Evolutionary conservation across 73 alveolate genomes (phyloP).

Genomic region (Blepharisma japonicum): DNA sequence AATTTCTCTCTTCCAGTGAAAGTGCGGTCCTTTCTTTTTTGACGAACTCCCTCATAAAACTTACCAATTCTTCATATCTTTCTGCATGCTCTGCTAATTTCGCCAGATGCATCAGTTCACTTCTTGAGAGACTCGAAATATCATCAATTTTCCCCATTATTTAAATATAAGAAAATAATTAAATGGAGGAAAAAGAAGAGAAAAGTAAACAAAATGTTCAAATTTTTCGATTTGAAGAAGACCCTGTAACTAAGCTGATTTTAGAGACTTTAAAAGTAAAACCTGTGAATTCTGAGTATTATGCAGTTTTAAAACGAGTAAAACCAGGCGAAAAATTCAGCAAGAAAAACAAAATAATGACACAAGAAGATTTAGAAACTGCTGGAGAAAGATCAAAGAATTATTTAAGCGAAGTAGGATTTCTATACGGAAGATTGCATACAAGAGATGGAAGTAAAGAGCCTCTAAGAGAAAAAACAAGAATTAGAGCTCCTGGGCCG

Average conservation of each 20-base stretch:
- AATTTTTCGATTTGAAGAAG: constrained; percentile 7
- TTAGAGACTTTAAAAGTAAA: not conserved
- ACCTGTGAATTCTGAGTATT: constrained; percentile 7
- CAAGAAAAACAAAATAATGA: not conserved
- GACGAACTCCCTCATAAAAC: constrained; percentile 31
- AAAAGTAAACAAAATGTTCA: too few species aligned
- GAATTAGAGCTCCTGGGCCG: constrained; percentile 24
- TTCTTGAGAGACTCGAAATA: constrained; percentile 5
- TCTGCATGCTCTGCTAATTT: constrained; percentile 47
- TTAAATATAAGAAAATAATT: too few species aligned
- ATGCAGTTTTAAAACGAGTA: constrained; percentile 1
- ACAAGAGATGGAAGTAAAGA: not conserved
- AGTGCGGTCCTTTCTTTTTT: constrained; percentile 51
- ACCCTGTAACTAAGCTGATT: not conserved
- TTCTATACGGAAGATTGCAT: constrained; percentile 9
- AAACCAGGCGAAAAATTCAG: not conserved
- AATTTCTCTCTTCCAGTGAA: constrained; percentile 49
- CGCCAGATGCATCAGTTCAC: constrained; percentile 46
- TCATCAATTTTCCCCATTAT: too few species aligned
- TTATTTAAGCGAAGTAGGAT: constrained; percentile 19
- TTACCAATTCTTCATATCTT: constrained; percentile 53
- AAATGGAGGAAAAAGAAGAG: too few species aligned
- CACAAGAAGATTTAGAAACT: constrained; percentile 4
- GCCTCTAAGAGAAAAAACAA: not conserved
- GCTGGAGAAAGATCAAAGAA: constrained; percentile 11